These are phyloP conservation scores for Aspergillus sp. DNA, from an alignment of 2,329 filamentous ascomycete species.

Conservation along the genomic window DNA sequence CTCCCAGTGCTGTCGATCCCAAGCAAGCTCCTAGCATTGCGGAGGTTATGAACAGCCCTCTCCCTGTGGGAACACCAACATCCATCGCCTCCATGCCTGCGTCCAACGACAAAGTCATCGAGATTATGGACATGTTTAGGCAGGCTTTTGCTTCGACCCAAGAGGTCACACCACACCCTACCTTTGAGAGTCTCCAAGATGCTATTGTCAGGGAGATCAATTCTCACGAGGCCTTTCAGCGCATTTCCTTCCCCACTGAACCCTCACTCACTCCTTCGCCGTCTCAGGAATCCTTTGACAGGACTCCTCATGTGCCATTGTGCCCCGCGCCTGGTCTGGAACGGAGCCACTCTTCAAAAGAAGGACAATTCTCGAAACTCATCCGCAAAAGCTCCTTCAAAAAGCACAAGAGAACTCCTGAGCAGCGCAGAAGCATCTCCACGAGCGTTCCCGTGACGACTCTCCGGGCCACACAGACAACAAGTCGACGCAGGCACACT, in stretches of 20 bases:
- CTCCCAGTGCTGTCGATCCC: constrained; percentile 28
- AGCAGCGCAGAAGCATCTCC: constrained; percentile 34
- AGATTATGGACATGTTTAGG: constrained; percentile 46
- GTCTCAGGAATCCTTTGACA: constrained; percentile 27
- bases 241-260: constrained; percentile 35
- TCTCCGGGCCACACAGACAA: constrained; percentile 22
- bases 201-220: constrained; percentile 48
- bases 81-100: constrained; percentile 25
- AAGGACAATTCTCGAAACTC: constrained; percentile 33
- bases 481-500: constrained; percentile 40
- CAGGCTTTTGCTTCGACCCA: constrained; percentile 39
- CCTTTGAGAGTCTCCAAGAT: constrained; percentile 46
- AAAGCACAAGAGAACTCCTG: constrained; percentile 29
- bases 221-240: constrained; percentile 45
- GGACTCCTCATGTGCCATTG: constrained; percentile 11
- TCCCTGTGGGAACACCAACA: constrained; percentile 32
- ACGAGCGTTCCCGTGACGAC: constrained; percentile 26
- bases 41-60: constrained; percentile 45
- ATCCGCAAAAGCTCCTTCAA: constrained; percentile 36
- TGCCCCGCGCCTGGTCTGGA: constrained; percentile 19
- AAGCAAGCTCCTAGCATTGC: constrained; percentile 41
- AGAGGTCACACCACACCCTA: constrained; percentile 34
- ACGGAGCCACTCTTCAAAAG: constrained; percentile 31
- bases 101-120: constrained; percentile 37
- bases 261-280: constrained; percentile 37